These are phyloP conservation scores for Novymonas esmeraldas DNA, from an alignment of 208 protist species.

Conservation along the genomic window DNA sequence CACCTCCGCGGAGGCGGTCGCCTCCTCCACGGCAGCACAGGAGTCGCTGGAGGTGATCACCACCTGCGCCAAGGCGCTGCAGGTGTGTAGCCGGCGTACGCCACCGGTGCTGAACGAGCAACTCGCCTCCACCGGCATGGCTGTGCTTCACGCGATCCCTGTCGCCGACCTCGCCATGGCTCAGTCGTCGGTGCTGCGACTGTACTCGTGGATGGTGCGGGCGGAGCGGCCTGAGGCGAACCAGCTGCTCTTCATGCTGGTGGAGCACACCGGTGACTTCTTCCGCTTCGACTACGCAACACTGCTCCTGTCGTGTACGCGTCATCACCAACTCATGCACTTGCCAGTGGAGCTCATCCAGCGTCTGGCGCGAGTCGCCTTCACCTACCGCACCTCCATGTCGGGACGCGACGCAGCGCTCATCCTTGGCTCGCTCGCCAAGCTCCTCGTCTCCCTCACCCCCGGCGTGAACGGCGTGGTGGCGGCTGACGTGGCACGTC, in stretches of 20 bases:
- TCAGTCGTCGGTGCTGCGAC: slow-evolving; percentile 53
- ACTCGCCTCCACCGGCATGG: slow-evolving; percentile 47
- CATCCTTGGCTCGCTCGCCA: slow-evolving; percentile 60
- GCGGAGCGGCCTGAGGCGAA: slow-evolving; percentile 56
- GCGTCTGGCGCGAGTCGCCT: slow-evolving; percentile 42
- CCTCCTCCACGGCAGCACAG: neutral
- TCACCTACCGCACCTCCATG: slow-evolving; percentile 48
- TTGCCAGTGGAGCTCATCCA: slow-evolving; percentile 61
- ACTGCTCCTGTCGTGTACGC: slow-evolving; percentile 52
- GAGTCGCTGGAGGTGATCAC: slow-evolving; percentile 36
- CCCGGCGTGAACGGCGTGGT: slow-evolving; percentile 45
- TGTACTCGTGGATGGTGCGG: slow-evolving; percentile 85
- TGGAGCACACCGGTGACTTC: slow-evolving; percentile 62
- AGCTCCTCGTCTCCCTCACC: slow-evolving; percentile 51
- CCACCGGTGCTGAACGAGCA: slow-evolving; percentile 60
- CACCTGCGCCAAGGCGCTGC: slow-evolving; percentile 68
- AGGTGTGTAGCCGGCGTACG: slow-evolving; percentile 67
- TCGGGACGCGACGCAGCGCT: slow-evolving; percentile 48
- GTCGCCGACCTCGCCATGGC: slow-evolving; percentile 30
- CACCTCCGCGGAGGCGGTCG: neutral
- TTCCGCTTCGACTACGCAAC: slow-evolving; percentile 49
- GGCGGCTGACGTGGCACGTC: slow-evolving; percentile 37
- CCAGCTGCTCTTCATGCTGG: slow-evolving; percentile 58
- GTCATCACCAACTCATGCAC: slow-evolving; percentile 61
- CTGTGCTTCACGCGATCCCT: slow-evolving; percentile 43